Base-by-base conservation (phyloP, 208 protist genomes). In the Acanthamoeba triangularis region DNA sequence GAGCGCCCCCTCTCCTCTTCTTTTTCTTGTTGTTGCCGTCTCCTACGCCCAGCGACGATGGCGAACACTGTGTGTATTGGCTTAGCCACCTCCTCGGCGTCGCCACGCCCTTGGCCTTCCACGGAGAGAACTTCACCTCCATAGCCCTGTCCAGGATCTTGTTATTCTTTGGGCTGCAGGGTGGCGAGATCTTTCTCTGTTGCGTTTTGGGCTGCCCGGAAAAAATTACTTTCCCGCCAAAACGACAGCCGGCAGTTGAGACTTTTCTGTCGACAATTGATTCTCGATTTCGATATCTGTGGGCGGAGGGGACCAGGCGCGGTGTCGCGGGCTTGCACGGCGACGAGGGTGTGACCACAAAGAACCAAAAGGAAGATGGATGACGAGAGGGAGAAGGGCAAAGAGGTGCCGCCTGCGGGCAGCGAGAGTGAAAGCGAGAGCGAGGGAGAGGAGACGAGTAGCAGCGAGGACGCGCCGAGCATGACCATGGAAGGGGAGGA, bases 51-150 rank as follows among this genome's bases (percentile, higher is more conserved):
- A 63, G 18, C 25, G 56, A 2, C 56, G 67, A 76, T 18, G 67
- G 67, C 67, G 67, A 76, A 30, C 67, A 76, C n/a, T 76, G 67
- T 5, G 35, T n/a, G 67, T 76, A 76, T n/a, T 76, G 67, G 28
- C 67, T 25, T 10, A 76, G n/a, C 67, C 67, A 76, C 28, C 67
- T 25, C 35, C 67, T 30, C n/a, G 67, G 67, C 67, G 67, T 76
- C 14, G 67, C 67, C 67, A n/a, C 67, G 16, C 67, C 67, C 67
- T 76, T 76, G 28, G 67, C 67, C 67, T 76, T 76, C 67, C 67
- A 76, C 18, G 67, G 67, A 5, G 67, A 76, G n/a, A 76, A 76
- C 67, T 18, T 18, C 67, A 33, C 28, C 67, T 76, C 67, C 67
- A 76, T 76, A 6, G 35, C 14, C 25, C 10, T 47, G 0, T 47